A percentile compares a stretch with the other conserved stretches of the same genome.
phyloP scores from a whole-genome alignment of 768 basidiomycete genomes.

The Suillus americanus region DNA sequence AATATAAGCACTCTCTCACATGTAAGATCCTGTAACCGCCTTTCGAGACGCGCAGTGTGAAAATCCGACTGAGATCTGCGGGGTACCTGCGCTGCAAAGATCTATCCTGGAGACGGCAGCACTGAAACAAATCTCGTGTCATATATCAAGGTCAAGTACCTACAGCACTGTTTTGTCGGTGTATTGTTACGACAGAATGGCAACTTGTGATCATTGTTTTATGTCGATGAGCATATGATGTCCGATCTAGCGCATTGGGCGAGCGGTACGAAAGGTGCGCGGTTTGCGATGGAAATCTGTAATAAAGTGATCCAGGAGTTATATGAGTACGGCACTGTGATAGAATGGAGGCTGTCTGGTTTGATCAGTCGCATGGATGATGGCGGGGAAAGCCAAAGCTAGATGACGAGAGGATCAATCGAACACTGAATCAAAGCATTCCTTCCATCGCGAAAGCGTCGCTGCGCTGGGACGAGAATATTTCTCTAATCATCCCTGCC shows the following conservation, averaged over 20 bases:
- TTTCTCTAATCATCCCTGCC: neutral
- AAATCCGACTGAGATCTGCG: neutral
- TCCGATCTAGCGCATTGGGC: neutral
- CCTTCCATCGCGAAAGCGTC: neutral
- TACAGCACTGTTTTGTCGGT: neutral
- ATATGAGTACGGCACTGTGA: neutral
- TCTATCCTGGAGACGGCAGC: neutral
- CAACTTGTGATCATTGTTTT: neutral
- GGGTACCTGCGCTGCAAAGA: neutral
- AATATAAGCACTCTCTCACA: neutral
- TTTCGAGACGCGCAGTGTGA: neutral
- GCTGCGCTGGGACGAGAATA: neutral
- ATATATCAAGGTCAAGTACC: neutral
- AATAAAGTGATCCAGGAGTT: neutral
- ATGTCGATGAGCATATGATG: neutral
- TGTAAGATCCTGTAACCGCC: neutral
- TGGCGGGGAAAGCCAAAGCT: neutral
- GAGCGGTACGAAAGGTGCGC: neutral
- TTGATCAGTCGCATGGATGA: neutral
- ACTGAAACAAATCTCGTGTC: neutral
- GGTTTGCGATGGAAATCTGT: neutral
- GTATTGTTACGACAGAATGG: neutral
- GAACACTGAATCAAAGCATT: neutral
- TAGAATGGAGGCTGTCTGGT: neutral
- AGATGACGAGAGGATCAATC: neutral